phyloP scores from a whole-genome alignment of 2,329 filamentous ascomycete species.

The Colletotrichum tropicicola region DNA sequence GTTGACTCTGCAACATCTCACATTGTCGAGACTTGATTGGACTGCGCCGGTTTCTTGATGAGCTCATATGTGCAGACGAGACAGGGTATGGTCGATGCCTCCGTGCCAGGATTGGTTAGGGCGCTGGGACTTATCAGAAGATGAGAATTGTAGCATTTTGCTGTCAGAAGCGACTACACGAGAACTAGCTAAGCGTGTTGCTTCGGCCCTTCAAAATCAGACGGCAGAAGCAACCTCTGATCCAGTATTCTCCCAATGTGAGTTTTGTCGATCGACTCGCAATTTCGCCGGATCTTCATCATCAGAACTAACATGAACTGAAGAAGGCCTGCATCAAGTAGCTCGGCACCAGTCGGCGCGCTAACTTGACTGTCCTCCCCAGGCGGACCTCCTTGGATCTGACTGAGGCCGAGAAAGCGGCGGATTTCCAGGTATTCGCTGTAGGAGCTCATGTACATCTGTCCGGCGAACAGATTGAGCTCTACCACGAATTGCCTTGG shows the following conservation, averaged over 20 bases:
- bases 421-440: conserved; percentile 64
- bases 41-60: too few relatives aligned
- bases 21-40: too few relatives aligned
- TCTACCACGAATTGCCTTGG: conserved; percentile 38
- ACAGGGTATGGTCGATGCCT: too few relatives aligned
- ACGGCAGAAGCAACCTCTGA: background rate
- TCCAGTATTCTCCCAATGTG: conserved; percentile 36
- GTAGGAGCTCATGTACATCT: conserved; percentile 67
- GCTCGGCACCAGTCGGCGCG: conserved; percentile 30
- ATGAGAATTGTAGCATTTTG: too few relatives aligned
- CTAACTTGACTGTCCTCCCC: conserved; percentile 24
- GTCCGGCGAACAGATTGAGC: conserved; percentile 74
- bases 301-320: conserved; percentile 47
- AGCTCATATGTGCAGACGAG: too few relatives aligned
- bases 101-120: too few relatives aligned
- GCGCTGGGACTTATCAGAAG: too few relatives aligned
- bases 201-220: background rate
- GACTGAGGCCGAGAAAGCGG: conserved; percentile 61
- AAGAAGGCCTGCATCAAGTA: too few relatives aligned
- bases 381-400: too few relatives aligned
- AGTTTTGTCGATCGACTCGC: conserved; percentile 49
- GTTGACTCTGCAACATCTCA: too few relatives aligned
- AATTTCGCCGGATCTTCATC: conserved; percentile 45
- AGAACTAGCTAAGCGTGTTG: too few relatives aligned
- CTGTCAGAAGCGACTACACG: too few relatives aligned